Evolutionary conservation across 2,329 filamentous ascomycete species (phyloP).

Genomic region (Aspergillus uvarum): DNA sequence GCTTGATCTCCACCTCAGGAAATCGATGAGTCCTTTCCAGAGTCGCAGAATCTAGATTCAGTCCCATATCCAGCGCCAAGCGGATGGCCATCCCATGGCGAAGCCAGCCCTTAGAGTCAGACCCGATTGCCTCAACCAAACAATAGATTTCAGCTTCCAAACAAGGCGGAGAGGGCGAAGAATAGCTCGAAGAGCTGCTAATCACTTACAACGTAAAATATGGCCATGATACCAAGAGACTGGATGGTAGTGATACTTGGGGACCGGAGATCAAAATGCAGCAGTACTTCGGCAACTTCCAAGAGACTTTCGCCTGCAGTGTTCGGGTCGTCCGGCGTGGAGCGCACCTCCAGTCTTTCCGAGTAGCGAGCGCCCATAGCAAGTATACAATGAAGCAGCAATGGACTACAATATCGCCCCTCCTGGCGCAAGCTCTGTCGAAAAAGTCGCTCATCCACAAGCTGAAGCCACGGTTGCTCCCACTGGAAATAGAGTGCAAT

Average conservation of each 20-base stretch:
- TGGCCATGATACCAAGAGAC: conserved; percentile 32
- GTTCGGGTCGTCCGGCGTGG: conserved; percentile 32
- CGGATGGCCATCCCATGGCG: conserved; percentile 41
- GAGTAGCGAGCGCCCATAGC: conserved; percentile 37
- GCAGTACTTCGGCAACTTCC: conserved; percentile 26
- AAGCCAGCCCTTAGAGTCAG: conserved; percentile 39
- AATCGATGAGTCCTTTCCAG: conserved; percentile 28
- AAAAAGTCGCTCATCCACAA: background rate
- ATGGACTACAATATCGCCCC: background rate
- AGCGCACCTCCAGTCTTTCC: conserved; percentile 32
- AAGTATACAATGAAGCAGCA: conserved; percentile 31
- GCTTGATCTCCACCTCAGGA: conserved; percentile 29
- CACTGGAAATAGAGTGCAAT: background rate
- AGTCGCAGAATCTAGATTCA: conserved; percentile 36
- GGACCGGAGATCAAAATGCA: conserved; percentile 24
- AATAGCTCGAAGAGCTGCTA: too few relatives aligned
- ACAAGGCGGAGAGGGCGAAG: too few relatives aligned
- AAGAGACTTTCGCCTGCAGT: conserved; percentile 36
- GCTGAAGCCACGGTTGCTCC: background rate
- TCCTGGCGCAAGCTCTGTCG: background rate
- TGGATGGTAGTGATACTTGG: conserved; percentile 42
- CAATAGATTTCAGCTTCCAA: too few relatives aligned
- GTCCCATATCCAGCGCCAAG: conserved; percentile 40
- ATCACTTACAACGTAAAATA: conserved; percentile 27
- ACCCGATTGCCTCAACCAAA: conserved; percentile 31